A percentile compares a stretch with the other conserved stretches of the same genome.
These are phyloP conservation scores for Ascoidea asiatica DNA, from an alignment of 805 yeast genomes.

Conservation along the genomic window DNA sequence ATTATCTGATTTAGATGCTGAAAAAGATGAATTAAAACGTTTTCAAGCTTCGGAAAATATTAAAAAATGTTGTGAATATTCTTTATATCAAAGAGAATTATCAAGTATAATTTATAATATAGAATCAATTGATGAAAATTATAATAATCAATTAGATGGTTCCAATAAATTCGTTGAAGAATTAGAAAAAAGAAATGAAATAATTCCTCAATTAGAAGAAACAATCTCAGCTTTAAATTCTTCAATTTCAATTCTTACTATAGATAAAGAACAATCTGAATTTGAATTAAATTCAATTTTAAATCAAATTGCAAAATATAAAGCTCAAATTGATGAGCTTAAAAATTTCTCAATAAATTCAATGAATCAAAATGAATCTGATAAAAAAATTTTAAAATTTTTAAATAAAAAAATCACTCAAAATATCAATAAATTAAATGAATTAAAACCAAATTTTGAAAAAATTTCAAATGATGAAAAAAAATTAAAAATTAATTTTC, in stretches of 20 bases:
- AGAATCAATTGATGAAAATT: slow-evolving; percentile 45
- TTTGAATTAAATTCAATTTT: slow-evolving; percentile 34
- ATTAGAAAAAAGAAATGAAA: slow-evolving; percentile 46
- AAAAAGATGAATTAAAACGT: slow-evolving; percentile 58
- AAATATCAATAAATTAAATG: slow-evolving; percentile 18
- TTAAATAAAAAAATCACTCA: slow-evolving; percentile 18
- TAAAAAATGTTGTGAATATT: slow-evolving; percentile 61
- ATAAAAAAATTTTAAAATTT: slow-evolving; percentile 14
- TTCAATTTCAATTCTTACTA: slow-evolving; percentile 32
- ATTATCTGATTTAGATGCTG: slow-evolving; percentile 66
- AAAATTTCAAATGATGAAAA: slow-evolving; percentile 27
- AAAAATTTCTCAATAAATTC: slow-evolving; percentile 21
- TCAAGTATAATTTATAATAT: slow-evolving; percentile 44
- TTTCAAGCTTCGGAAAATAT: slow-evolving; percentile 56
- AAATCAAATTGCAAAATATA: slow-evolving; percentile 33
- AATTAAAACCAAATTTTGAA: slow-evolving; percentile 25
- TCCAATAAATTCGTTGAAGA: slow-evolving; percentile 40
- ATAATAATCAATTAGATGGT: slow-evolving; percentile 34
- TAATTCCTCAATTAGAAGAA: slow-evolving; percentile 29
- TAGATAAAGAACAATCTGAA: slow-evolving; percentile 45
- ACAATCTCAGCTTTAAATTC: slow-evolving; percentile 34
- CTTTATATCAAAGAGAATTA: slow-evolving; percentile 66
- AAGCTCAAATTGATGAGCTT: slow-evolving; percentile 31
- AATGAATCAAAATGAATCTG: slow-evolving; percentile 18
- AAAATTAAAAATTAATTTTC: slow-evolving; percentile 23